These are phyloP conservation scores for Quercus rubra DNA, from an alignment of 306 rosid species.

Conservation along the genomic window DNA sequence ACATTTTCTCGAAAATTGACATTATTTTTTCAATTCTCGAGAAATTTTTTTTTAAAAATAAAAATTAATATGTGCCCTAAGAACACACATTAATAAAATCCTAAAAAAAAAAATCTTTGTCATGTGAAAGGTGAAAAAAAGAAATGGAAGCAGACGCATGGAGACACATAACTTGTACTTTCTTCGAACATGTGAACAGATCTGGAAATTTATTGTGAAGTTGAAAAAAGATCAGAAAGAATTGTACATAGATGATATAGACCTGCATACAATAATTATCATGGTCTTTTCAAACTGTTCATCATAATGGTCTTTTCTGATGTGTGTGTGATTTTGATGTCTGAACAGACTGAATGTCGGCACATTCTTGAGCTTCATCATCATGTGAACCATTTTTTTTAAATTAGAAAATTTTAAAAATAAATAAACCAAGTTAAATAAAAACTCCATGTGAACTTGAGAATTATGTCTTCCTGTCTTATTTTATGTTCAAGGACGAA, in stretches of 20 bases:
- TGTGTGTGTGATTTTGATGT: neutral
- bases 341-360: neutral
- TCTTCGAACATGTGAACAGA: neutral
- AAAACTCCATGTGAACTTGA: conserved; percentile 25
- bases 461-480: conserved; percentile 8
- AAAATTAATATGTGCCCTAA: too few relatives aligned
- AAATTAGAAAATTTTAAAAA: too few relatives aligned
- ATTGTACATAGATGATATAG: neutral
- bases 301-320: too few relatives aligned
- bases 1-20: too few relatives aligned
- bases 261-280: neutral
- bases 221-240: neutral
- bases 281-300: neutral
- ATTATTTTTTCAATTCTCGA: too few relatives aligned
- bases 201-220: neutral
- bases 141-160: neutral
- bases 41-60: too few relatives aligned
- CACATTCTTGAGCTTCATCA: neutral
- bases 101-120: too few relatives aligned
- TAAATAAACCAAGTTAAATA: neutral
- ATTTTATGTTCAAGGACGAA: neutral
- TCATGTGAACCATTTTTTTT: neutral
- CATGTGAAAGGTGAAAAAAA: too few relatives aligned
- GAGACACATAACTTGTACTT: neutral
- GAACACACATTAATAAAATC: too few relatives aligned